Evolutionary conservation across 2,329 filamentous ascomycete genomes (phyloP).

Genomic region (Claviceps sp.): DNA sequence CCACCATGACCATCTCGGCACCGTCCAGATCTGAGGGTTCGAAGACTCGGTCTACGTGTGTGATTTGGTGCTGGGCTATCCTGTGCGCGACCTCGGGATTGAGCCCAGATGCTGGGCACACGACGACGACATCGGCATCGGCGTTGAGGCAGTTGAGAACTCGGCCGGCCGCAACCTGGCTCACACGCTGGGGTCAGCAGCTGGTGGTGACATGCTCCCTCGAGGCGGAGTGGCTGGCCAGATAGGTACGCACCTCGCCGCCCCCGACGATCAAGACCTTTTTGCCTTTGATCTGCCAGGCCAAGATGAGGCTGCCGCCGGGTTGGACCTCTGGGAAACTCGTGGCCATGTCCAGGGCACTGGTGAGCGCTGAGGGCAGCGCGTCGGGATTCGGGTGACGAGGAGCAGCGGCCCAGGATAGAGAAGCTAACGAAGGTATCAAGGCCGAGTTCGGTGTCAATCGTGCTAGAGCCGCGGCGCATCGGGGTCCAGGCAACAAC

Average conservation of each 20-base stretch:
- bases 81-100: slow-evolving; percentile 82
- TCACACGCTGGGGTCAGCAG: slow-evolving; percentile 3
- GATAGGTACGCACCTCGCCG: slow-evolving; percentile 57
- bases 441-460: slow-evolving; percentile 1
- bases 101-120: slow-evolving; percentile 66
- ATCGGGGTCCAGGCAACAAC: background rate
- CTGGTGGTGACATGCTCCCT: background rate
- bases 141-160: slow-evolving; percentile 92
- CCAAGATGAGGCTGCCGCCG: slow-evolving; percentile 84
- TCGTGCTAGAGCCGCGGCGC: background rate
- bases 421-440: background rate
- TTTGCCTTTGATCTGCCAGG: slow-evolving; percentile 89
- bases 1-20: slow-evolving; percentile 78
- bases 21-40: slow-evolving; percentile 73
- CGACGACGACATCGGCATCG: slow-evolving; percentile 77
- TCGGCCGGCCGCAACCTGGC: slow-evolving; percentile 82
- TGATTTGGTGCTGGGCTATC: slow-evolving; percentile 59
- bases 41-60: slow-evolving; percentile 73
- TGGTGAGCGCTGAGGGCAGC: slow-evolving; percentile 1
- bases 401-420: background rate
- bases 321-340: slow-evolving; percentile 72
- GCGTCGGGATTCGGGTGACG: background rate
- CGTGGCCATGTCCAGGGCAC: slow-evolving; percentile 20
- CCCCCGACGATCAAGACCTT: slow-evolving; percentile 86
- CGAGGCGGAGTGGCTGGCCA: background rate